Evolutionary conservation across 345 rosid species (phyloP), one percentile per base, ranked within the genome.

Genomic region (Combretum micranthum): DNA sequence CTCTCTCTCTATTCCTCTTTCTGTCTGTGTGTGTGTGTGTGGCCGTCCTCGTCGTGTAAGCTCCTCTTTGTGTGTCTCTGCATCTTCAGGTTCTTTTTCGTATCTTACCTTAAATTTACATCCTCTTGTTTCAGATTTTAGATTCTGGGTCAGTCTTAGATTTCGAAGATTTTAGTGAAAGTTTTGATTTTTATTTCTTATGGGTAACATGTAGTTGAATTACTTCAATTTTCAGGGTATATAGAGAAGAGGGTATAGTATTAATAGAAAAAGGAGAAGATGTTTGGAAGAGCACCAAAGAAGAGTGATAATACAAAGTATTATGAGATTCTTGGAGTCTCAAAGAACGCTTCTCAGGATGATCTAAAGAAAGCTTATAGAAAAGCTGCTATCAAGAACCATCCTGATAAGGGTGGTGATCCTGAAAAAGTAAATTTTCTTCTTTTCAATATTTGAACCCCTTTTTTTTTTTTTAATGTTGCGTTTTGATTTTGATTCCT

Each of bases 331-430:
- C 80, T 78, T 14, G 80, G 80, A 4, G 80, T 78, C 59, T 72
- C 83, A 5, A 72, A 61, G 70, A 69, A 7, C 42, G 83, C 83
- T 13, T 69, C 77, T 8, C 80, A 66, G 65, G 80, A 78, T 53
- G 80, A 75, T 69, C 71, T 78, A 18, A 78, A 78, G 75, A 78
- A 75, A 69, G 83, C 83, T 53, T 78, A 75, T 25, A 55, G 77
- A 49, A 78, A 78, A 56, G 83, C 83, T 12, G 77, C 83, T 5
- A 75, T 78, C 52, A 78, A 78, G 70, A 78, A 78, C 56, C 83
- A 78, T 56, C 83, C 83, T 44, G 83, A 78, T 32, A 78, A 78
- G 77, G 83, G 80, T 1, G 83, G 83, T 22, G 83, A 78, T 52
- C 83, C 83, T 13, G 77, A 78, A 53, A 78, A 78, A 77, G 83